phyloP scores from a whole-genome alignment of 768 basidiomycete species.

The Boletus rufocinnamomeus region DNA sequence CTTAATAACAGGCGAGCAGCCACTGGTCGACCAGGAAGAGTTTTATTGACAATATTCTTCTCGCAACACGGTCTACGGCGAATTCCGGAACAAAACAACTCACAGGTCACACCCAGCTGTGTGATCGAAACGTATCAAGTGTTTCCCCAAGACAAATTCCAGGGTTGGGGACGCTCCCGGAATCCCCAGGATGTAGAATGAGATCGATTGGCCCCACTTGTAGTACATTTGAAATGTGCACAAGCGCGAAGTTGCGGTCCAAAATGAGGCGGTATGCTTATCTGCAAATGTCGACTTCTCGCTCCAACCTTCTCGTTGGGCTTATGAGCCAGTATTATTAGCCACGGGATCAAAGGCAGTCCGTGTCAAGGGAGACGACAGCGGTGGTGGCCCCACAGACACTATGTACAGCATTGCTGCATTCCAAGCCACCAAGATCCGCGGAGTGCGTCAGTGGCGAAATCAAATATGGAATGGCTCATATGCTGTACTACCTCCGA shows the following conservation, averaged over 20 bases:
- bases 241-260: conserved; percentile 2
- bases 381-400: conserved; percentile 10
- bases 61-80: conserved; percentile 16
- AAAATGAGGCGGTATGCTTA: conserved; percentile 9
- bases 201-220: neutral
- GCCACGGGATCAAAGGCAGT: conserved; percentile 15
- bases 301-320: neutral
- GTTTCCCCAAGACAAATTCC: conserved; percentile 5
- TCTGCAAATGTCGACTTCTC: neutral
- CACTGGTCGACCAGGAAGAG: neutral
- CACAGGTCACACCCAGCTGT: neutral
- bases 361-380: conserved; percentile 1
- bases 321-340: conserved; percentile 9
- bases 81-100: conserved; percentile 12
- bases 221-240: conserved; percentile 2
- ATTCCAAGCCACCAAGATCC: conserved; percentile 18
- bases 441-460: conserved; percentile 16
- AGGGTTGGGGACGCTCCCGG: conserved; percentile 8
- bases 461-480: conserved; percentile 14
- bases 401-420: conserved; percentile 15
- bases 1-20: neutral
- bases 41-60: too few relatives aligned
- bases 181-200: conserved; percentile 3
- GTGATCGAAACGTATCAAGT: conserved; percentile 1
- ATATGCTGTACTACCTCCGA: conserved; percentile 14